Percentiles rank a stretch among this genome's conserved stretches.
Evolutionary conservation across 1,139 yeast genomes (phyloP).

Genomic region (Pichia sp.): DNA sequence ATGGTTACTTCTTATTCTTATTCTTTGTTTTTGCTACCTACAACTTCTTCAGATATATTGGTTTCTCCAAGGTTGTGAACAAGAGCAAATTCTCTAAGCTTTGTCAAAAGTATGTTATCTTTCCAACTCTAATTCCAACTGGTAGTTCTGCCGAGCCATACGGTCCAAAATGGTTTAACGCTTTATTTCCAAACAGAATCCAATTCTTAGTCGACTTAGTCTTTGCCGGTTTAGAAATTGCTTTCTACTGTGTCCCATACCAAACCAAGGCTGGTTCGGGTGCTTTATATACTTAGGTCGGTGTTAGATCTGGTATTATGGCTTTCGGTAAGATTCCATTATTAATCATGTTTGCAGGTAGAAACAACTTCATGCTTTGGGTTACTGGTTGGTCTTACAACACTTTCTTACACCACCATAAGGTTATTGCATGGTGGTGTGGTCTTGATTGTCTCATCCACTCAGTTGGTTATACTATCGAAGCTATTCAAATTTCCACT

Average conservation of each 20-base stretch:
- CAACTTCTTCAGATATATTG: constrained; percentile 26
- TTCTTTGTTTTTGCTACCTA: constrained; percentile 28
- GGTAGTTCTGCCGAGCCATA: constrained; percentile 20
- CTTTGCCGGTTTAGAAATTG: constrained; percentile 21
- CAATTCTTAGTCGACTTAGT: constrained; percentile 38
- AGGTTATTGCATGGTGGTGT: constrained; percentile 57
- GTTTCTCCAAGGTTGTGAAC: constrained; percentile 18
- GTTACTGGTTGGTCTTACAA: constrained; percentile 62
- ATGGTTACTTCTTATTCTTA: constrained; percentile 37
- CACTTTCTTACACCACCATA: constrained; percentile 55
- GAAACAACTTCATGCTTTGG: constrained; percentile 59
- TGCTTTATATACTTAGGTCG: constrained; percentile 50
- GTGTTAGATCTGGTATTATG: constrained; percentile 47
- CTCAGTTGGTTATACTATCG: constrained; percentile 25
- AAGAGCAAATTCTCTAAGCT: constrained; percentile 17
- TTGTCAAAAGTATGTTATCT: constrained; percentile 24
- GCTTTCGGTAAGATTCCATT: constrained; percentile 46
- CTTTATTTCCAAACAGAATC: constrained; percentile 53
- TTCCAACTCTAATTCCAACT: constrained; percentile 25
- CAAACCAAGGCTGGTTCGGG: constrained; percentile 37
- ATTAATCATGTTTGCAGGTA: constrained; percentile 52
- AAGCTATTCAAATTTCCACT: constrained; percentile 13
- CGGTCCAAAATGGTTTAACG: constrained; percentile 16
- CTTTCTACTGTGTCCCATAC: constrained; percentile 43
- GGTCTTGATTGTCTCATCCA: constrained; percentile 32